Evolutionary conservation across 345 rosid species (phyloP), one percentile per base, ranked within the genome.

Genomic region (Corchorus olitorius): DNA sequence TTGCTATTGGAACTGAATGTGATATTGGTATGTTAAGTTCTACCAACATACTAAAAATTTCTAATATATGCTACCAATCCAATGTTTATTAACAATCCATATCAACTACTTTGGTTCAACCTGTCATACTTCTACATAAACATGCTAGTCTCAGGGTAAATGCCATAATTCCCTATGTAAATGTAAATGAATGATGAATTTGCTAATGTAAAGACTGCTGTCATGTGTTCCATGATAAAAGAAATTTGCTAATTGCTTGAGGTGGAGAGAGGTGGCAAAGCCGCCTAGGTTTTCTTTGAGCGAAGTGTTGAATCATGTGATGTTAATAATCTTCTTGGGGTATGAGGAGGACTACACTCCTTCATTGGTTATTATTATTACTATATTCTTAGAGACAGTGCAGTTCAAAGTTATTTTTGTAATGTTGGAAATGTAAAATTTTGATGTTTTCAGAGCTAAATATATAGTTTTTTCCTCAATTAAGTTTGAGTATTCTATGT

Each of bases 1-100:
- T 91, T 27, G 90, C 93, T 63, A 87, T 89, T 60, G 94, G 94
- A 56, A 89, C 89, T 0, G 93, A 91, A 77, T 91, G 93, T 39
- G 94, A 91, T 64, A 87, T 91, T 61, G 93, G 94, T 91, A 84
- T 76, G 55, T 6, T 13, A 15, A 11, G 10, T 53, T 69, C 59
- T 50, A 27, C 27, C 27, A 11, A 15, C 27, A 34, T 68, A 16
- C 39, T 9, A 39, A 2, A 5, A 14, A 33, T 50, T 50, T 69
- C 27, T 69, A 50, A 16, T 69, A 4, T 5, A 9, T 6, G 11
- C 35, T 58, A 4, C 3, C 15, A 52, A 52, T 4, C 63, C 12
- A 4, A 60, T 27, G 17, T 13, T 6, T 60, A 4, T 59, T 10
- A 2, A 9, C 11, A 59, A 15, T 37, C 7, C 19, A 20, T 46